Evolutionary conservation across 2,329 filamentous ascomycete species (phyloP), one percentile per base, ranked within the genome.

Genomic region (Cylindrodendrum hubeiense): DNA sequence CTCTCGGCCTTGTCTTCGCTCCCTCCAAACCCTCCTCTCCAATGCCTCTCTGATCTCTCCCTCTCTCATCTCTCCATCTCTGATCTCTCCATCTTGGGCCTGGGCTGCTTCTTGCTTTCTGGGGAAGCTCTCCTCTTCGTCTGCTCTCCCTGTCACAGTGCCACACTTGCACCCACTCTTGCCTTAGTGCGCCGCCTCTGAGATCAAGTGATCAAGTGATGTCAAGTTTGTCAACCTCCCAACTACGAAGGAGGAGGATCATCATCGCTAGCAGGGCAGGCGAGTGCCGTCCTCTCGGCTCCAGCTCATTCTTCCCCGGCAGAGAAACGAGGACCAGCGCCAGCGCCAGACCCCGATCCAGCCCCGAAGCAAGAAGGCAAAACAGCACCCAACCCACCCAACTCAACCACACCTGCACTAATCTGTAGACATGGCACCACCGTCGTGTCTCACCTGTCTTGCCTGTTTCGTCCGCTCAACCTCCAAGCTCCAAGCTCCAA

Each of bases 201-300:
- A 69, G 66, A 72, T 73, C 71, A 73, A 73, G 64, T 74, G 66
- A 72, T 73, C 71, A 73, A 73, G 64, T 74, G 71, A 73, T 65
- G 62, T 54, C 47, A 59, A 46, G 57, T 44, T 60, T 61, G 58
- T 64, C 61, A 67, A 54, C 57, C 55, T 52, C 57, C 47, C 41
- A 21, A n/a, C 47, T 33, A 28, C 30, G n/a, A 54, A 33, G 34
- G 63, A 57, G 50, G 62, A 41, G 44, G 71, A 73, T 72, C 69
- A 72, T 51, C 65, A 56, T 55, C 30, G 41, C 52, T 51, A 21
- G 37, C 54, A 46, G 13, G 7, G 34, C 17, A 28, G 43, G 5
- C 34, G n/a, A 28, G 43, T 37, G 34, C 49, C 54, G 55, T 44
- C 34, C n/a, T 37, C 54, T 47, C 54, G 61, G 61, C 55, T 50